Evolutionary conservation across 371 early-diverging fungal genomes (phyloP).

Genomic region (Chytridiales sp.): DNA sequence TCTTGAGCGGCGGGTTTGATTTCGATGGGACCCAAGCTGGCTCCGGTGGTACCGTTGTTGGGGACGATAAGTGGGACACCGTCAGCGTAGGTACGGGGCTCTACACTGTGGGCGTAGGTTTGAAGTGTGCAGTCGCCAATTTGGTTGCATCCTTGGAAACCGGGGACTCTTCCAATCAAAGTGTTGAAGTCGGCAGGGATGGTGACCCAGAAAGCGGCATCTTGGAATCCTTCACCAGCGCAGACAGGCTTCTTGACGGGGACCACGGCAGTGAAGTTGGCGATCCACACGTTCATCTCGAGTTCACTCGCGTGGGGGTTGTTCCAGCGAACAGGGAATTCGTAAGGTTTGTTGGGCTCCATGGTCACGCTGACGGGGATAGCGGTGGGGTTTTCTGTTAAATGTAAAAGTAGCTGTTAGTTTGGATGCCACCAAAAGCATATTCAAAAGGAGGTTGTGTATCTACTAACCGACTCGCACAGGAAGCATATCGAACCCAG

Average conservation of each 20-base stretch:
- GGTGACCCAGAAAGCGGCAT: conserved; percentile 18
- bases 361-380: conserved; percentile 5
- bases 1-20: no score
- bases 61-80: conserved; percentile 14
- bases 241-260: conserved; percentile 19
- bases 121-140: conserved; percentile 22
- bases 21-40: no score
- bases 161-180: no score
- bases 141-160: conserved; percentile 21
- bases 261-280: conserved; percentile 11
- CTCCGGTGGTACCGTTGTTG: conserved; percentile 11
- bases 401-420: no score
- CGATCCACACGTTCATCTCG: conserved; percentile 30
- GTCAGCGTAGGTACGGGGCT: conserved; percentile 28
- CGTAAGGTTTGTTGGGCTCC: conserved; percentile 10
- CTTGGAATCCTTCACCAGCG: conserved; percentile 22
- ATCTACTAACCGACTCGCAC: no score
- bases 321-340: conserved; percentile 27
- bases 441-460: no score
- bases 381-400: conserved; percentile 5
- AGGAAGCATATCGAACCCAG: conserved; percentile 24
- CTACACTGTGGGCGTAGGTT: conserved; percentile 28
- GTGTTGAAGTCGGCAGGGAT: conserved; percentile 22
- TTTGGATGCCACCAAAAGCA: no score
- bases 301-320: conserved; percentile 30